Base-by-base conservation (phyloP, 1,139 yeast species). In the Protomyces macrosporus region DNA sequence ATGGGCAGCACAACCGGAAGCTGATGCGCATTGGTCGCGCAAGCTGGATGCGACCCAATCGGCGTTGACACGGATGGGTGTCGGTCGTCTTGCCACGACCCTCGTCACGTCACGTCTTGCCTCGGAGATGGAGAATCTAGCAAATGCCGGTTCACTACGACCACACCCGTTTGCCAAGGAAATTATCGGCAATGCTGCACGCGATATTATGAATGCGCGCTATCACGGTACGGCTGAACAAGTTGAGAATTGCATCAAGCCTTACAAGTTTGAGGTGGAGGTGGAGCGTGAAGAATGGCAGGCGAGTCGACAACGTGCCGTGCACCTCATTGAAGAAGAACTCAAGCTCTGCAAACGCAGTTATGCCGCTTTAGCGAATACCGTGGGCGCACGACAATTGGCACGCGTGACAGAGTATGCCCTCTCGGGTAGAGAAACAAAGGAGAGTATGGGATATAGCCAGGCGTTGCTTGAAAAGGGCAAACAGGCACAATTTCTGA, bases 181-280 rank as follows among this genome's bases (percentile, higher is more conserved):
- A 50, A 86, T 90, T 4, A 93, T 95, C 33, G 83, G 82, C 64
- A 96, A 90, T 55, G 96, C 97, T 0, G 96, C 97, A 0, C 82
- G 84, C 51, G 79, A 85, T 32, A 96, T 95, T 1, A 78, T 95
- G 67, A 84, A 86, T 67, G 78, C 88, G 45, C 84, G 93, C 68
- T 93, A 83, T 73, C 90, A 87, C 69, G 87, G 96, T 0, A 93
- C 98, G 0, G 95, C 98, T 0, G 98, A 95, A 73, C 98, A 95
- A 74, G 98, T 95, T 14, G 99, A 95, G 72, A 95, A 93, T 75
- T 91, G 98, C 77, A 91, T 95, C 72, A 95, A 95, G 74, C 98
- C 98, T 1, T 93, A 87, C 77, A 95, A 95, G 75, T 93, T 93
- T 74, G 98, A 95, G 73, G 91, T 95, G 67, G 98, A 95, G 73